Percentiles rank a stretch among this genome's conserved stretches.
Evolutionary conservation across 139 green algal genomes (phyloP).

Genomic region (Cymbomonas tetramitiformis): DNA sequence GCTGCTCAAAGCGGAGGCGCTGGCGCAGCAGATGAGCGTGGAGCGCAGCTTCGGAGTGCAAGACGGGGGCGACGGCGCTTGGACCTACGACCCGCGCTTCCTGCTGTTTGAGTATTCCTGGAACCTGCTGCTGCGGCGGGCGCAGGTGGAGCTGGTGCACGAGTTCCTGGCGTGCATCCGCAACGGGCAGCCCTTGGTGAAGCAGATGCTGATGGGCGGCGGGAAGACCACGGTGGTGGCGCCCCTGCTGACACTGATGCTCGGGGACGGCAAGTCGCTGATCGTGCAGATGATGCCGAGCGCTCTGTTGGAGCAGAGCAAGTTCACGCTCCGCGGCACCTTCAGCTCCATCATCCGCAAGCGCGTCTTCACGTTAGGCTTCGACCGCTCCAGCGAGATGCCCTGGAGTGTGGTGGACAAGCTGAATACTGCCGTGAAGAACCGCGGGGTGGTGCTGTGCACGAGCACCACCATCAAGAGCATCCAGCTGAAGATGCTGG

Average conservation of each 20-base stretch:
- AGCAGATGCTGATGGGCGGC: conserved; percentile 29
- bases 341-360: conserved; percentile 17
- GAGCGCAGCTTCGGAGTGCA: not conserved
- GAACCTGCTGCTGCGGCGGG: conserved; percentile 17
- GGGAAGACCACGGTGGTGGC: conserved; percentile 28
- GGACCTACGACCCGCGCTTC: conserved; percentile 22
- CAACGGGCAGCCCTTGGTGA: conserved; percentile 7
- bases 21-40: not conserved
- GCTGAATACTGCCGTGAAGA: too few relatives aligned
- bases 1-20: not conserved
- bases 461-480: conserved; percentile 13
- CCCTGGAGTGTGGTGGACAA: too few relatives aligned
- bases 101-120: conserved; percentile 24
- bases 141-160: conserved; percentile 18
- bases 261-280: conserved; percentile 4
- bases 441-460: conserved; percentile 5
- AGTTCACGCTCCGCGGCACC: conserved; percentile 6
- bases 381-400: conserved; percentile 14
- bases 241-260: conserved; percentile 21
- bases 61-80: not conserved
- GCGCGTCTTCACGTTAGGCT: conserved; percentile 19
- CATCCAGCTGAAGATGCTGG: conserved; percentile 10
- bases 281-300: conserved; percentile 14
- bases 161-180: conserved; percentile 8
- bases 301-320: conserved; percentile 16